phyloP scores from a whole-genome alignment of 2,329 filamentous ascomycete genomes.

The Pseudogymnoascus pannorum region DNA sequence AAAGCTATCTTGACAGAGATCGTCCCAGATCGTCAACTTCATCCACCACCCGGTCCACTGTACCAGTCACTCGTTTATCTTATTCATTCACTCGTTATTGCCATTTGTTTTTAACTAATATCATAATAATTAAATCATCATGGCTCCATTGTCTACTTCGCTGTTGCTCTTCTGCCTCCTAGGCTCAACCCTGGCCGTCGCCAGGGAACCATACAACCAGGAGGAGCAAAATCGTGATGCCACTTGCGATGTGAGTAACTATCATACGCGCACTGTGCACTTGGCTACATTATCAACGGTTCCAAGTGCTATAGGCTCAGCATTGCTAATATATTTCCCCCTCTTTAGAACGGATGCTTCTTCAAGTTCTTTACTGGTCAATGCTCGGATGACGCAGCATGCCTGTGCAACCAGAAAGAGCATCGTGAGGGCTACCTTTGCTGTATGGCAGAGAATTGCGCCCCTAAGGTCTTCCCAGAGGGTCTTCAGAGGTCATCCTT shows the following conservation, averaged over 20 bases:
- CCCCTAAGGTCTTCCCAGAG: neutral
- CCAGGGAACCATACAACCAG: neutral
- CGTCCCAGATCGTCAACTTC: neutral
- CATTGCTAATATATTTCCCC: neutral
- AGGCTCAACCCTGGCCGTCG: neutral
- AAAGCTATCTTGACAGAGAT: neutral
- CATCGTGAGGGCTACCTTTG: neutral
- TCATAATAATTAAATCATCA: neutral
- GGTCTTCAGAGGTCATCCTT: neutral
- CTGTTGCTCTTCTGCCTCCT: neutral
- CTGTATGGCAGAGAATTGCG: neutral
- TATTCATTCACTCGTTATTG: neutral
- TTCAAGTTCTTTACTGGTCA: neutral
- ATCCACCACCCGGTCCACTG: neutral
- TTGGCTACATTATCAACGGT: neutral
- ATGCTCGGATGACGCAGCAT: neutral
- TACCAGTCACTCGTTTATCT: neutral
- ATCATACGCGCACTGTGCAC: neutral
- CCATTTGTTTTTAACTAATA: neutral
- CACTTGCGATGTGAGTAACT: neutral
- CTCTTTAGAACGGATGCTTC: neutral
- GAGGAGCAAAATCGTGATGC: neutral
- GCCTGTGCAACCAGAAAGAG: neutral
- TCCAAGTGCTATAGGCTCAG: neutral
- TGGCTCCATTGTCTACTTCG: neutral